phyloP scores from a whole-genome alignment of 495 filamentous ascomycete genomes.

The Chaetomium tenue region DNA sequence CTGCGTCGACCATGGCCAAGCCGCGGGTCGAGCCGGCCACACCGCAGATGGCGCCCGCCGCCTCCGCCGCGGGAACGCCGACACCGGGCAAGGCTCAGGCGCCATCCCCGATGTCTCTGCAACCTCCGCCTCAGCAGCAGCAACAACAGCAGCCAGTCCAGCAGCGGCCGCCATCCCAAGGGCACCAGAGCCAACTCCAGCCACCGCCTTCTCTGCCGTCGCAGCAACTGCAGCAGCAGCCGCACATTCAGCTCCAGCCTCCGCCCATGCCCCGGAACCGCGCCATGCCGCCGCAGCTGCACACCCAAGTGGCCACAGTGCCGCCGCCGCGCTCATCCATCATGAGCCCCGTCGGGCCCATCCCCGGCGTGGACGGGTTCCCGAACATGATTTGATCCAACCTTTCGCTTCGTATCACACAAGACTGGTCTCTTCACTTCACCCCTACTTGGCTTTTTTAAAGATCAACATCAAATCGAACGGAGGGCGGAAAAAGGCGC shows the following conservation, averaged over 20 bases:
- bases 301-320: conserved; percentile 22
- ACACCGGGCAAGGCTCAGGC: conserved; percentile 31
- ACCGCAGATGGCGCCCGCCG: conserved; percentile 45
- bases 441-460: neutral
- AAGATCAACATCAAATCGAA: neutral
- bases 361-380: conserved; percentile 30
- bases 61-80: conserved; percentile 39
- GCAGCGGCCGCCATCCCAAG: conserved; percentile 20
- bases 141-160: conserved; percentile 25
- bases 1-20: conserved; percentile 39
- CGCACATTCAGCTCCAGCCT: conserved; percentile 29
- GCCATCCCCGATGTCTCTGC: conserved; percentile 17
- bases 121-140: conserved; percentile 21
- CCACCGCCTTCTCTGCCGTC: conserved; percentile 19
- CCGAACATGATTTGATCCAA: conserved; percentile 47
- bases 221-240: conserved; percentile 20
- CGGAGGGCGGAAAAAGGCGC: neutral
- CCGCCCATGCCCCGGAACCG: conserved; percentile 30
- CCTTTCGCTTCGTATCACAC: neutral
- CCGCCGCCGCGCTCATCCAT: conserved; percentile 34
- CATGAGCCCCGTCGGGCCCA: conserved; percentile 17
- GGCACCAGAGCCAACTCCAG: conserved; percentile 24
- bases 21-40: conserved; percentile 42
- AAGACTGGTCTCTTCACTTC: neutral
- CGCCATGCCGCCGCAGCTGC: conserved; percentile 33